Base-by-base conservation (phyloP, 1,284 basidiomycete genomes). In the Cryptococcus neoformans region DNA sequence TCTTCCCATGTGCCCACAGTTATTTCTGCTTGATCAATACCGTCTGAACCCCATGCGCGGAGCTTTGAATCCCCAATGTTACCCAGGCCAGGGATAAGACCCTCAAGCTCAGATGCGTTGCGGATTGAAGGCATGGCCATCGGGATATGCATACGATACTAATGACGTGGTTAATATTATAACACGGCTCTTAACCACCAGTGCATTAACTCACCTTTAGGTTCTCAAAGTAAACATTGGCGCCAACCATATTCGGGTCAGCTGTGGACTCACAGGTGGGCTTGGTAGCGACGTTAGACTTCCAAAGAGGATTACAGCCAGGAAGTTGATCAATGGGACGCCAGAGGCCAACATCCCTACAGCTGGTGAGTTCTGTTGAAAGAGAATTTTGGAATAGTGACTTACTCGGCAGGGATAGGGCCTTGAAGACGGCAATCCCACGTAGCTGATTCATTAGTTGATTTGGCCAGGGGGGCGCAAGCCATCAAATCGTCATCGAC, bases 301-400 rank as follows among this genome's bases (percentile, higher is more conserved):
- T 63, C 72, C 72, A 74, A 28, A 66, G 56, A 12, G 60, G 57
- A 59, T 74, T 74, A 60, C 70, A 74, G 14, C 73, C 73, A 11
- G 70, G 71, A 1, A 74, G 63, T 28, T 61, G 51, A 41, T 55
- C 42, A 40, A 72, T 44, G 17, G 71, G 64, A 14, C 61, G 53
- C 17, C 54, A 61, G 10, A 69, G 49, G 3, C 70, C 70, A n/a
- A 72, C 60, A 48, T 70, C 67, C 61, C 67, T 69, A 34, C n/a
- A 21, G 21, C 21, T 21, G 21, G 21, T 21, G 21, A 21, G 21
- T 21, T 21, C 21, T 21, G 21, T 21, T 21, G 21, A 21, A 4
- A 7, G 3, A 44, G 7, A 42, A 34, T 28, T 11, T n/a, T 7
- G 17, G 9, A 16, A 69, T 49, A 4, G 69, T 69, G 14, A 72